Evolutionary conservation across 1,284 basidiomycete species (phyloP), one percentile per base, ranked within the genome.

Genomic region (Pterulicium gracile): DNA sequence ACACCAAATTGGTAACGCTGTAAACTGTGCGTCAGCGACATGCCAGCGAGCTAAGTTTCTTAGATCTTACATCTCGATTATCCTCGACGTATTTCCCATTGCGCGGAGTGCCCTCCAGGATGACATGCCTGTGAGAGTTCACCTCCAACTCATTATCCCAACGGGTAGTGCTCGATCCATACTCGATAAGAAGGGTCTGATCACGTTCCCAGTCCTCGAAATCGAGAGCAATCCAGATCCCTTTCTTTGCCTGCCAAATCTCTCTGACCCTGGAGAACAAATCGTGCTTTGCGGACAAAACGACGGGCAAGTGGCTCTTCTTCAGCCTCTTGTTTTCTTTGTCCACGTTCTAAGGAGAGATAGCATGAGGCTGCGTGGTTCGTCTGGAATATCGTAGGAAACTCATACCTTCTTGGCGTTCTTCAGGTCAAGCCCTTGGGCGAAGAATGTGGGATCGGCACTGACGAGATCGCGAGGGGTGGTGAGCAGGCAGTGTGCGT

Each of bases 121-220:
- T 76, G 43, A 78, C 64, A 58, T 89, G 87, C 0, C 73, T 80
- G 24, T 62, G 55, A 43, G 76, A 68, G 24, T 65, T 59, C 15
- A 76, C 55, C 52, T 67, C 65, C 42, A 65, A 45, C 2, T 66
- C 74, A 35, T 70, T 65, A 43, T 73, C 67, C 78, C 79, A 88
- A 10, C 63, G 67, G 17, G 78, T 52, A 13, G 66, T 56, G 52
- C 77, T 75, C 69, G 75, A 88, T n/a, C 86, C 86, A 53, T 86
- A 80, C 58, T 90, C 86, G 20, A 82, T 87, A 53, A 88, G 66
- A 18, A 80, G 50, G 0, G 60, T 73, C 54, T 87, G 81, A 24
- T 88, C 82, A 47, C 65, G 64, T 56, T 89, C 87, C 83, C 84
- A 89, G 10, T 72, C 73, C 60, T 90, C 88, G 53, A 90, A 81